Base-by-base conservation (phyloP, 768 basidiomycete species). In the Rhodotorula kratochvilovae region DNA sequence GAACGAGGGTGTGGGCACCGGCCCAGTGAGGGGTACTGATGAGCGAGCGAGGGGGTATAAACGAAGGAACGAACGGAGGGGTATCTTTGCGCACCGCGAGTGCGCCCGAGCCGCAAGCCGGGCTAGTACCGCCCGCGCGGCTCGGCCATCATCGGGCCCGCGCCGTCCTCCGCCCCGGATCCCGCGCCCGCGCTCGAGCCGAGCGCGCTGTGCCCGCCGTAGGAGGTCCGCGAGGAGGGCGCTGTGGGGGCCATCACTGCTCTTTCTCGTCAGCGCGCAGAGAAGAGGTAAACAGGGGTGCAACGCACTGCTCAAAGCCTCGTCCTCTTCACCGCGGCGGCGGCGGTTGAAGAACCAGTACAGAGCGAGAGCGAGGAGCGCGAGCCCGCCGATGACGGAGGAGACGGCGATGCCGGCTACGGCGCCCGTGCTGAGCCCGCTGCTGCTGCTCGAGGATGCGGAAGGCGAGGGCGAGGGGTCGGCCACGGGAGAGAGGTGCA, bases 381-480 rank as follows among this genome's bases (percentile, higher is more conserved):
- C 59, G 15, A 60, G 29, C 1, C 59, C 59, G 43, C 59, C 59
- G 10, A 60, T n/a, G 42, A 60, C 29, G 43, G 43, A 46, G 1
- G 59, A n/a, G 59, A 60, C 59, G 42, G 43, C 43, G 17, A 60
- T 60, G 29, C 59, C 59, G 3, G 59, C 59, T 27, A 60, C 31
- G 11, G 59, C 59, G 29, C 59, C 59, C 16, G n/a, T 46, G 29
- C 43, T 46, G n/a, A 60, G 29, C 7, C 42, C 42, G 10, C 31
- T n/a, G 42, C 11, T 43, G 19, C 42, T 27, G 29, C 29, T 29
- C 15, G 5, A 8, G 12, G 31, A 8, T 15, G 19, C 7, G 58
- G 27, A 15, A n/a, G 39, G 1, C 12, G 66, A 61, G 21, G 66
- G 16, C 8, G 61, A 48, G 23, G 61, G 29, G 48, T 19, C n/a